These are phyloP conservation scores for Kwoniella shandongensis DNA, from an alignment of 768 basidiomycete species.

Conservation along the genomic window DNA sequence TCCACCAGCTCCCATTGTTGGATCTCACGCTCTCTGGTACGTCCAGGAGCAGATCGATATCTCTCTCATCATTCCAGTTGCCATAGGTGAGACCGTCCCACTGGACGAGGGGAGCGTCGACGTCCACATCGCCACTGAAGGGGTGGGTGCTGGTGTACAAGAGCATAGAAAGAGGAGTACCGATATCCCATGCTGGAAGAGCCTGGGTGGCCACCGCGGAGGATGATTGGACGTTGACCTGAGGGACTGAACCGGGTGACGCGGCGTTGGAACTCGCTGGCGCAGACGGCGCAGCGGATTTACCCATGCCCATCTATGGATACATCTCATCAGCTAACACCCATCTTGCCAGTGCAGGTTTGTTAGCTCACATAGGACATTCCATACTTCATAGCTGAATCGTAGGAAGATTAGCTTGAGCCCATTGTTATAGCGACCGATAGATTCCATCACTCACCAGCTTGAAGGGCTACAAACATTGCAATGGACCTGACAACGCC, in stretches of 20 bases:
- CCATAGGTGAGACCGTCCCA: slow-evolving; percentile 52
- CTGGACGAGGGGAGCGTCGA: slow-evolving; percentile 30
- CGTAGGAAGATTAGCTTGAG: neutral
- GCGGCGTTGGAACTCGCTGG: slow-evolving; percentile 17
- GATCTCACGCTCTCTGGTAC: slow-evolving; percentile 43
- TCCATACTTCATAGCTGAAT: slow-evolving; percentile 42
- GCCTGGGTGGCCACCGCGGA: slow-evolving; percentile 13
- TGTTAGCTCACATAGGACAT: slow-evolving; percentile 36
- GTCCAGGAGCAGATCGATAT: slow-evolving; percentile 42
- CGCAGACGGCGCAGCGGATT: slow-evolving; percentile 14
- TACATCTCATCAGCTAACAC: neutral
- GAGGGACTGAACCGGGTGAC: neutral
- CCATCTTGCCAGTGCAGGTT: no score
- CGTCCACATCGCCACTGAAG: slow-evolving; percentile 19
- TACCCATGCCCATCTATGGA: slow-evolving; percentile 22
- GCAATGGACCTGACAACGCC: slow-evolving; percentile 21
- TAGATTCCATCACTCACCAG: slow-evolving; percentile 33
- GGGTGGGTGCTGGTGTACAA: slow-evolving; percentile 43
- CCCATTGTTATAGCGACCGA: neutral
- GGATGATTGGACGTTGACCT: neutral
- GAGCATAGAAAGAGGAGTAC: slow-evolving; percentile 47
- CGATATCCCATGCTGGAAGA: slow-evolving; percentile 41
- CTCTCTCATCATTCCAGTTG: slow-evolving; percentile 46
- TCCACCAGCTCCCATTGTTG: slow-evolving; percentile 47
- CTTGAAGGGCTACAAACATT: slow-evolving; percentile 39